Conservation (phyloP, 305 asterid species). For the Coffea humblotiana region DNA sequence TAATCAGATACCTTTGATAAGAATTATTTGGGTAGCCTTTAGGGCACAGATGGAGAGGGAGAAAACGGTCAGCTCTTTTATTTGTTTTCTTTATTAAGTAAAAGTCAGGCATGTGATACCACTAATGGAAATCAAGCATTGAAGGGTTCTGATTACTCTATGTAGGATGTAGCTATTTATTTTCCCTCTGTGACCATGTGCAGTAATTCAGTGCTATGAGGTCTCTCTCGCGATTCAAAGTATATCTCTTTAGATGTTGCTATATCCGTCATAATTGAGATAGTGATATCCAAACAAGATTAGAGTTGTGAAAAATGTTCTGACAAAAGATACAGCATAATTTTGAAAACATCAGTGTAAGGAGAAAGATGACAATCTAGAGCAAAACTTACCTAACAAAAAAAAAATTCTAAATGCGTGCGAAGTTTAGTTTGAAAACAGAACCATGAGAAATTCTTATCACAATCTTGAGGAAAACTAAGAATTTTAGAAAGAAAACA, state of each 20-base stretch:
- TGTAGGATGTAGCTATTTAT: not conserved
- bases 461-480: too few species aligned
- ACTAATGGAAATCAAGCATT: not conserved
- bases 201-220: not conserved
- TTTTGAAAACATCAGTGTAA: too few species aligned
- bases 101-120: slow-evolving; percentile 13
- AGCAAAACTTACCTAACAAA: not conserved
- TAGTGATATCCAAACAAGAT: not conserved
- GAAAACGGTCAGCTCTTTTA: not conserved
- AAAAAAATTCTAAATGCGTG: too few species aligned
- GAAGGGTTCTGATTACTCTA: not conserved
- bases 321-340: too few species aligned
- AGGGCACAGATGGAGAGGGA: not conserved
- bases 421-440: not conserved
- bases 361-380: not conserved
- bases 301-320: not conserved
- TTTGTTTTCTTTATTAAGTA: not conserved
- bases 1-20: not conserved
- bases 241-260: not conserved
- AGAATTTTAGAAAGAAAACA: too few species aligned
- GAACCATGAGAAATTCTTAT: not conserved
- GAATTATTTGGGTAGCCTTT: not conserved
- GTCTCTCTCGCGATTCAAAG: not conserved
- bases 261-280: too few species aligned
- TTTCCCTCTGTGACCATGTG: not conserved